phyloP scores from a whole-genome alignment of 305 asterid species.

The Solanum hybrid region DNA sequence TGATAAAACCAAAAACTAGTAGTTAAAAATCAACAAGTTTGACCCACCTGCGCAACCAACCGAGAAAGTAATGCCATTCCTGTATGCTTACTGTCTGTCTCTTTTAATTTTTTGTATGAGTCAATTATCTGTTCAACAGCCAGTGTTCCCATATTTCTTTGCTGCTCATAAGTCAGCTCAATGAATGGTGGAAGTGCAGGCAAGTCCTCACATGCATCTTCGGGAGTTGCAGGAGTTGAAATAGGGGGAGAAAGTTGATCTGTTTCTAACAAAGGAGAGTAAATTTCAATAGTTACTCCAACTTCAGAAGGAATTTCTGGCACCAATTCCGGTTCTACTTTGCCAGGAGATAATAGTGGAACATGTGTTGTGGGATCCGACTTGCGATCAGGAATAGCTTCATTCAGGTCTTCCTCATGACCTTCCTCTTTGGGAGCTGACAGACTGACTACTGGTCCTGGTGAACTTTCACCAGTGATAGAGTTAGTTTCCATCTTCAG shows the following conservation, averaged over 20 bases:
- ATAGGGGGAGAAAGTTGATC: constrained; percentile 47
- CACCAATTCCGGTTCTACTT: constrained; percentile 34
- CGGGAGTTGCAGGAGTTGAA: constrained; percentile 39
- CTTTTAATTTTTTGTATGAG: constrained; percentile 48
- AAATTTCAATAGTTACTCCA: constrained; percentile 45
- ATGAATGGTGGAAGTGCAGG: constrained; percentile 56
- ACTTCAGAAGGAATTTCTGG: constrained; percentile 31
- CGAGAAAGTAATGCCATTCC: constrained; percentile 83
- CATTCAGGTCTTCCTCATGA: constrained; percentile 34
- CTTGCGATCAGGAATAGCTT: constrained; percentile 28
- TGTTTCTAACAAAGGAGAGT: constrained; percentile 72
- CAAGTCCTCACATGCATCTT: constrained; percentile 40
- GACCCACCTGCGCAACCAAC: constrained; percentile 79
- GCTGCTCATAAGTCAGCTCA: constrained; percentile 52
- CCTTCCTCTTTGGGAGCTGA: constrained; percentile 31
- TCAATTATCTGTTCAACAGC: constrained; percentile 73
- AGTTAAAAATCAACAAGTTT: neutral
- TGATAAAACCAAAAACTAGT: constrained; percentile 5
- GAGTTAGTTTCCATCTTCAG: constrained; percentile 39
- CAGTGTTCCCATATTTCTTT: constrained; percentile 39
- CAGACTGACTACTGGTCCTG: constrained; percentile 22
- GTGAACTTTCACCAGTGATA: constrained; percentile 27
- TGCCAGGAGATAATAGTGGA: constrained; percentile 31
- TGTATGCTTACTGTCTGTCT: constrained; percentile 54
- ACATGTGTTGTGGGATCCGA: constrained; percentile 26